phyloP scores from a whole-genome alignment of 805 yeast genomes.

The Starmerella stellata region DNA sequence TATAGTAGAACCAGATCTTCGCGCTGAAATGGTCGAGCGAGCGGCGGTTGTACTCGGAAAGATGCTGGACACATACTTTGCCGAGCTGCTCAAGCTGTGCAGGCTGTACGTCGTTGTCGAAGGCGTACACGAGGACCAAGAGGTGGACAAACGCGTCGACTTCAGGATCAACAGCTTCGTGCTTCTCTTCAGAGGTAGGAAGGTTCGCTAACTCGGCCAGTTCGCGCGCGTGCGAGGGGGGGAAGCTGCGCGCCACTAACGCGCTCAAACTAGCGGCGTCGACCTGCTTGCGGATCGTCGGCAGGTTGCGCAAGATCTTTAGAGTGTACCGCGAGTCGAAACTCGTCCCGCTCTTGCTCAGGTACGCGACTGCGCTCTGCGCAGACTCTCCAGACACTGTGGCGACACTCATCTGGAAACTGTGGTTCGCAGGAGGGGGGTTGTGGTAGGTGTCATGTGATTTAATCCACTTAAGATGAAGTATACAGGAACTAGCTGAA shows the following conservation, averaged over 20 bases:
- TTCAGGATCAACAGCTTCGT: conserved; percentile 36
- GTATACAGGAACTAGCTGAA: no score
- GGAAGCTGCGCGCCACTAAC: conserved; percentile 36
- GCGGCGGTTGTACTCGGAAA: conserved; percentile 51
- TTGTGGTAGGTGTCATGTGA: no score
- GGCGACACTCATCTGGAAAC: no score
- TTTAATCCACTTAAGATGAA: no score
- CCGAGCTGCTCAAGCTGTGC: conserved; percentile 33
- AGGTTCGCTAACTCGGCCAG: conserved; percentile 27
- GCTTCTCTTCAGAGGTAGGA: conserved; percentile 16
- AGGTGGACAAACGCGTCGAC: conserved; percentile 63
- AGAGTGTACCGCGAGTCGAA: conserved; percentile 77
- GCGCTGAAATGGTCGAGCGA: conserved; percentile 74
- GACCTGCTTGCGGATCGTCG: conserved; percentile 50
- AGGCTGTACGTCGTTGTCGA: conserved; percentile 27
- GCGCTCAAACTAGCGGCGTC: conserved; percentile 35
- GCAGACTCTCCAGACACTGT: not conserved
- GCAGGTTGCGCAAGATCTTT: conserved; percentile 69
- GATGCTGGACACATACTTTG: conserved; percentile 19
- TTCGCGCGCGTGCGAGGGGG: conserved; percentile 26
- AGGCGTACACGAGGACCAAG: conserved; percentile 54
- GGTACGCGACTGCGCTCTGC: conserved; percentile 24
- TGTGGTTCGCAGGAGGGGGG: no score
- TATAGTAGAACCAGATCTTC: conserved; percentile 81
- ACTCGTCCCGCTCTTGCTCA: conserved; percentile 45